Percentiles rank a stretch among this genome's conserved stretches.
Conservation (phyloP, 768 basidiomycete species). For the Mycena maculata region DNA sequence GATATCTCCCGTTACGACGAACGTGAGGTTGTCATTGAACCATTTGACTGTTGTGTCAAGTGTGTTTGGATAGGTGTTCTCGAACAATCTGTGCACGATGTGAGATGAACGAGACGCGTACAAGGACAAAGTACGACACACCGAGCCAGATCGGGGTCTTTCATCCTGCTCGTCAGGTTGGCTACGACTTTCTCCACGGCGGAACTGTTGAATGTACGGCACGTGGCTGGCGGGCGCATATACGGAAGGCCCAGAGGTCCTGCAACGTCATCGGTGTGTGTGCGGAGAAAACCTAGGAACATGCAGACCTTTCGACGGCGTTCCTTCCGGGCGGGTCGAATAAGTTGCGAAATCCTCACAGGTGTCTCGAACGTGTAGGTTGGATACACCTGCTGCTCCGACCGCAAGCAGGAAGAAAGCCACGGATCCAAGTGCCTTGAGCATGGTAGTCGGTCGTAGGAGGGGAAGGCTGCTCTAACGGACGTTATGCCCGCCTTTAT, state of each 20-base stretch:
- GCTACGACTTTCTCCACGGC: constrained; percentile 63
- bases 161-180: constrained; percentile 59
- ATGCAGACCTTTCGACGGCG: constrained; percentile 12
- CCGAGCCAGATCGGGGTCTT: constrained; percentile 64
- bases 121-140: neutral
- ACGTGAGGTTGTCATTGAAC: constrained; percentile 60
- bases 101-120: neutral
- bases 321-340: constrained; percentile 20
- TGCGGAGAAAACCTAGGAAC: neutral
- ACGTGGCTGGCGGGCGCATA: constrained; percentile 60
- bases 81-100: constrained; percentile 49
- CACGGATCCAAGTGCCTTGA: neutral
- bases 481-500: too few species aligned
- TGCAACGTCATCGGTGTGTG: neutral
- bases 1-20: constrained; percentile 65
- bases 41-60: constrained; percentile 69
- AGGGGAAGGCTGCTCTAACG: too few species aligned
- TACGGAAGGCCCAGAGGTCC: constrained; percentile 62
- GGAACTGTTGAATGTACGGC: constrained; percentile 65
- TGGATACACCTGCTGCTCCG: neutral
- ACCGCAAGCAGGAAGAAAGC: neutral
- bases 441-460: constrained; percentile 4
- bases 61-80: constrained; percentile 68
- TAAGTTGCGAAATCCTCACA: constrained; percentile 23
- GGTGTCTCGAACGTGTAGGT: neutral